phyloP scores from a whole-genome alignment of 176 grass and related monocot genomes.

The Juncus effusus region DNA sequence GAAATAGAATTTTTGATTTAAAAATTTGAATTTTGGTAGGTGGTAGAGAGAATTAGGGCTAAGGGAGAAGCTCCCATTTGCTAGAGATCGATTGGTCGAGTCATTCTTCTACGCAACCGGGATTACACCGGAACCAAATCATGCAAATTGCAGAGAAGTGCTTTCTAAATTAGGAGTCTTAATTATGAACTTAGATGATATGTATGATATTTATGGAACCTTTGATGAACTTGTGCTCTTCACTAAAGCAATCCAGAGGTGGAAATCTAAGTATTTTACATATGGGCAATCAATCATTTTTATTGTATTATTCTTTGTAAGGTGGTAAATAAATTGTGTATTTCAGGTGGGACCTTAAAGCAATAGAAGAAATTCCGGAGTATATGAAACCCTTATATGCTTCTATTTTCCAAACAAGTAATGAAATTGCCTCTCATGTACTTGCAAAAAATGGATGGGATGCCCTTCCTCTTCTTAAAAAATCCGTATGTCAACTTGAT shows the following conservation, averaged over 20 bases:
- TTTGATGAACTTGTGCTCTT: conserved; percentile 29
- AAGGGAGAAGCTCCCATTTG: conserved; percentile 28
- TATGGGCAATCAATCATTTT: background rate
- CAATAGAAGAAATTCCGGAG: conserved; percentile 25
- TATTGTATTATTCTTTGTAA: background rate
- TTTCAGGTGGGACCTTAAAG: conserved; percentile 15
- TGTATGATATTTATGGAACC: conserved; percentile 38
- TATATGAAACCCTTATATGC: conserved; percentile 43
- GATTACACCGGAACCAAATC: conserved; percentile 18
- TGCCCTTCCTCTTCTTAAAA: conserved; percentile 32
- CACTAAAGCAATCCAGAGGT: conserved; percentile 29
- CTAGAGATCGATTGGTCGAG: conserved; percentile 37
- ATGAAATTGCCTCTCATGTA: conserved; percentile 16
- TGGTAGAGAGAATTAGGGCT: conserved; percentile 47
- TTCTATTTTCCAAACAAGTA: conserved; percentile 24
- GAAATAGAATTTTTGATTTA: background rate
- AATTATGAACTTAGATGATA: conserved; percentile 21
- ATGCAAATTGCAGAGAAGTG: conserved; percentile 2
- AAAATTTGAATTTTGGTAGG: conserved; percentile 14
- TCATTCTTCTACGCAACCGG: conserved; percentile 18
- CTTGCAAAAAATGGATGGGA: conserved; percentile 26
- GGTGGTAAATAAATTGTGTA: background rate
- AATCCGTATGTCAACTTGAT: conserved; percentile 20
- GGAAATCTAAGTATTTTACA: background rate
- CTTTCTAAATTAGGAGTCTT: conserved; percentile 13